Conservation (phyloP, 2,329 filamentous ascomycete species). For the Colletotrichum higginsianum region DNA sequence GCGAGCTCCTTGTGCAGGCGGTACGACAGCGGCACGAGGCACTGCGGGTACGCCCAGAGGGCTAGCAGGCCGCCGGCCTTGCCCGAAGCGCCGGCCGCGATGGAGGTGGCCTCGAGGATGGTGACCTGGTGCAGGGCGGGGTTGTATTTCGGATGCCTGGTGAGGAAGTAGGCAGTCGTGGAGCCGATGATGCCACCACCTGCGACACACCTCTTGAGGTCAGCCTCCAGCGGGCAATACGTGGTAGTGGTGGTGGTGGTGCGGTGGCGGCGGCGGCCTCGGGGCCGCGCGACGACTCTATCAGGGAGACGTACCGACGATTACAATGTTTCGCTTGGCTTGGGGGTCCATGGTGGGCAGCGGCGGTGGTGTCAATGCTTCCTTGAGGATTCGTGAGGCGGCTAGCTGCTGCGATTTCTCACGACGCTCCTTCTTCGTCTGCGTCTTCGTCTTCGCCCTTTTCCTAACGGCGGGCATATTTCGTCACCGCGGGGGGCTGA, state of each 20-base stretch:
- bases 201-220: slow-evolving; percentile 50
- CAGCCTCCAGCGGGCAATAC: slow-evolving; percentile 11
- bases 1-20: slow-evolving; percentile 86
- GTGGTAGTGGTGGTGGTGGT: too few species aligned
- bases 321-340: slow-evolving; percentile 62
- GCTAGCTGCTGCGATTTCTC: slow-evolving; percentile 7
- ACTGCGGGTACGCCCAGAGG: slow-evolving; percentile 90
- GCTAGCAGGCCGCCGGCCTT: slow-evolving; percentile 94
- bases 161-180: slow-evolving; percentile 92
- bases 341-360: slow-evolving; percentile 39
- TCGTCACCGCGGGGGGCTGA: slow-evolving; percentile 34
- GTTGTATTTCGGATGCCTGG: slow-evolving; percentile 86
- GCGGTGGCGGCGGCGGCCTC: background rate
- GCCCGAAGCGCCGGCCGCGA: slow-evolving; percentile 93
- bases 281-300: background rate
- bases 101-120: slow-evolving; percentile 85
- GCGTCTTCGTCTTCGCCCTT: slow-evolving; percentile 4
- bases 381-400: slow-evolving; percentile 19
- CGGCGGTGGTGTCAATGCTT: slow-evolving; percentile 13
- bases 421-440: slow-evolving; percentile 27
- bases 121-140: slow-evolving; percentile 83
- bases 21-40: slow-evolving; percentile 89
- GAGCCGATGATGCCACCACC: slow-evolving; percentile 95
- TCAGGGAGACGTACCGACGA: slow-evolving; percentile 58
- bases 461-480: slow-evolving; percentile 37